These are phyloP conservation scores for Chaetomium fimeti DNA, from an alignment of 495 filamentous ascomycete species.

Conservation along the genomic window DNA sequence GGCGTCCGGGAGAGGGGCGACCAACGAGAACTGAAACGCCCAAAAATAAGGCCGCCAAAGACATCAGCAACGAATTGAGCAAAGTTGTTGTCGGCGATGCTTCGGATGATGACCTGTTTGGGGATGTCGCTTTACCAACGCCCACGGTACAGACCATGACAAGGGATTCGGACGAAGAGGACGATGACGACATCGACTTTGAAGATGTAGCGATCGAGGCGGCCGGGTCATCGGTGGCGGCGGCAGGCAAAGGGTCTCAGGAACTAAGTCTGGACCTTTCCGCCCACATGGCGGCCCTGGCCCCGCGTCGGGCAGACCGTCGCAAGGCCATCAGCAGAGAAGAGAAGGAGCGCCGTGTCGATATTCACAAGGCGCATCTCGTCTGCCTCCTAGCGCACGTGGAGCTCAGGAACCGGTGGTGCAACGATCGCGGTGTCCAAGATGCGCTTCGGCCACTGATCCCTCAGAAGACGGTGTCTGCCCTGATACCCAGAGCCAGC, in stretches of 20 bases:
- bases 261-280: slow-evolving; percentile 59
- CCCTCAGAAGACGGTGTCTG: slow-evolving; percentile 55
- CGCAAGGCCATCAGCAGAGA: slow-evolving; percentile 64
- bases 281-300: slow-evolving; percentile 42
- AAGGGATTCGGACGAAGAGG: slow-evolving; percentile 34
- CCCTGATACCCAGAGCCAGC: slow-evolving; percentile 61
- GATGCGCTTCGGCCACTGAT: slow-evolving; percentile 59
- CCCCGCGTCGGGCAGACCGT: slow-evolving; percentile 39
- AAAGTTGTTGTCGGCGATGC: slow-evolving; percentile 24
- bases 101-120: slow-evolving; percentile 39
- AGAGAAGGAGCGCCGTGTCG: slow-evolving; percentile 68
- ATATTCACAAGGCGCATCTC: slow-evolving; percentile 83
- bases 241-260: slow-evolving; percentile 44
- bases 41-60: slow-evolving; percentile 13
- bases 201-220: slow-evolving; percentile 39
- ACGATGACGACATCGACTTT: slow-evolving; percentile 36
- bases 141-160: slow-evolving; percentile 34
- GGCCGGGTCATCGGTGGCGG: slow-evolving; percentile 21
- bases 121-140: slow-evolving; percentile 37
- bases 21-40: slow-evolving; percentile 7
- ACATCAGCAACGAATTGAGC: slow-evolving; percentile 2
- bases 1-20: slow-evolving; percentile 41
- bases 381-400: slow-evolving; percentile 77
- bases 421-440: slow-evolving; percentile 71
- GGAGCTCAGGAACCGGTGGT: slow-evolving; percentile 78